Evolutionary conservation across 371 early-diverging fungal species (phyloP).

Genomic region (Gilbertella persicaria): DNA sequence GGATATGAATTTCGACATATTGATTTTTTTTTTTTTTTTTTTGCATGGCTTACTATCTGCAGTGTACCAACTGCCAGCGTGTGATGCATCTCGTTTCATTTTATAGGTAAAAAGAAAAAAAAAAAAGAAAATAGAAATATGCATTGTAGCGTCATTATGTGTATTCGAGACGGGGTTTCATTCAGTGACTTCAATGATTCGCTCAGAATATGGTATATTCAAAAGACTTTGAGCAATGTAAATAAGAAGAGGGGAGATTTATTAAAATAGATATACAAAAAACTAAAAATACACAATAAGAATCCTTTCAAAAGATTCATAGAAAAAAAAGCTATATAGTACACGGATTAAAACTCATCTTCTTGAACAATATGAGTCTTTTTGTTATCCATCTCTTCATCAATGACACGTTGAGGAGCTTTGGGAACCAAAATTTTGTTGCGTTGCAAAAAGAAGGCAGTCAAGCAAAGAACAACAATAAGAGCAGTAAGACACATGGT

Average conservation of each 20-base stretch:
- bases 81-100: slow-evolving; percentile 59
- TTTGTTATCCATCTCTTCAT: slow-evolving; percentile 27
- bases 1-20: background rate
- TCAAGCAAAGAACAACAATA: slow-evolving; percentile 25
- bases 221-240: no score
- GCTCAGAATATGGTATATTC: no score
- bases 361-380: slow-evolving; percentile 9
- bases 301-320: background rate
- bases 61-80: slow-evolving; percentile 86
- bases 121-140: slow-evolving; percentile 1
- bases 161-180: no score
- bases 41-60: slow-evolving; percentile 40
- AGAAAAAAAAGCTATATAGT: background rate
- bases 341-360: slow-evolving; percentile 22
- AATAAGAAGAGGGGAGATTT: no score
- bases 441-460: slow-evolving; percentile 22
- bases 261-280: background rate
- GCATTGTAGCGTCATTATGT: no score
- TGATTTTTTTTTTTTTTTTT: slow-evolving; percentile 6
- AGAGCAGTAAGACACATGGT: slow-evolving; percentile 36
- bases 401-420: slow-evolving; percentile 29
- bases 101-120: background rate
- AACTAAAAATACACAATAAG: background rate
- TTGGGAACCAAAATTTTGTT: slow-evolving; percentile 37
- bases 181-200: no score